Percentiles rank a stretch among this genome's conserved stretches.
These are phyloP conservation scores for Phytophthora aleatoria DNA, from an alignment of 352 stramenopile species.

Conservation along the genomic window DNA sequence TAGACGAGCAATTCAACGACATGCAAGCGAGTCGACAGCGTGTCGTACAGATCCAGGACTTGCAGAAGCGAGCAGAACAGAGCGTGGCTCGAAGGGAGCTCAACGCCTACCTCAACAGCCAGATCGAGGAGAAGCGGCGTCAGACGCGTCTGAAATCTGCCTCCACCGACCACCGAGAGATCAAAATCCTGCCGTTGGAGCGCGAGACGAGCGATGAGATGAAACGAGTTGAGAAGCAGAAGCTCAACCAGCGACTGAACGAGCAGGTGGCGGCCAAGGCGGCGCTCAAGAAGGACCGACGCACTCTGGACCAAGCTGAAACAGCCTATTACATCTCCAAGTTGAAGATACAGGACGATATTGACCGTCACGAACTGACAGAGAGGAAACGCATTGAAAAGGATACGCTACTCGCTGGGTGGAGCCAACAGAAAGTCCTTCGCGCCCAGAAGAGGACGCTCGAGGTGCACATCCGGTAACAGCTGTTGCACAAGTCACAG, in stretches of 20 bases:
- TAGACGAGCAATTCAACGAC: conserved; percentile 21
- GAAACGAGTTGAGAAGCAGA: conserved; percentile 43
- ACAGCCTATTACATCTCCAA: conserved; percentile 59
- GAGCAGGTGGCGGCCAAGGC: conserved; percentile 55
- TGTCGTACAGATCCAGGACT: conserved; percentile 43
- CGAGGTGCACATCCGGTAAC: conserved; percentile 7
- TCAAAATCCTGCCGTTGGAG: conserved; percentile 55
- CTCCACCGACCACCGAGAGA: conserved; percentile 14
- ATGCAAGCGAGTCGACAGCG: conserved; percentile 26
- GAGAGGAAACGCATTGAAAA: conserved; percentile 42
- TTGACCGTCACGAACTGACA: conserved; percentile 30
- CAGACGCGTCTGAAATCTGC: conserved; percentile 15
- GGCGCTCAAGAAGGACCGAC: conserved; percentile 40
- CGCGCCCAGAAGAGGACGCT: conserved; percentile 32
- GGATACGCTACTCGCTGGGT: conserved; percentile 45
- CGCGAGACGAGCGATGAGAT: conserved; percentile 32
- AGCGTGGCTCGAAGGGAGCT: conserved; percentile 45
- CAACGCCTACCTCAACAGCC: conserved; percentile 52
- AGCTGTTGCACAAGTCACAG: conserved; percentile 8
- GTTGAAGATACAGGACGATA: conserved; percentile 42
- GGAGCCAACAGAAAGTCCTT: conserved; percentile 53
- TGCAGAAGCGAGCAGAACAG: conserved; percentile 50
- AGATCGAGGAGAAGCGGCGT: conserved; percentile 54
- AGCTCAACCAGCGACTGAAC: conserved; percentile 47
- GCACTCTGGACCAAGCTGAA: conserved; percentile 57